These are phyloP conservation scores for Penicillium bialowiezense DNA, from an alignment of 495 filamentous ascomycete genomes.

Conservation along the genomic window DNA sequence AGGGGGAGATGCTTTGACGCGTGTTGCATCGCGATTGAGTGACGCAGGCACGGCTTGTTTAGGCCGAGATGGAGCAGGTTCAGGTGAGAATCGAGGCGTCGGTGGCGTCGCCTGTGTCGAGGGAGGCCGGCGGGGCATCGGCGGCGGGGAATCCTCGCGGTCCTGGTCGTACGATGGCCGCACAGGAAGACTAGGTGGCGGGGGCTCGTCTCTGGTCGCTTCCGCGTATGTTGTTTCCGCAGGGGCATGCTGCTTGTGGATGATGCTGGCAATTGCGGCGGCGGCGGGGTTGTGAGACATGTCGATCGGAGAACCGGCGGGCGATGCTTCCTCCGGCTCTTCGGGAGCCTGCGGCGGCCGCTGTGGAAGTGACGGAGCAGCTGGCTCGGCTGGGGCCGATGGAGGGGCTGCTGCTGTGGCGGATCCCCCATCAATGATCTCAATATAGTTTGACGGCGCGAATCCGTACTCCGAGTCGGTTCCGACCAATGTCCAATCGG, in stretches of 20 bases:
- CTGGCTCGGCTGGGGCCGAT: constrained; percentile 25
- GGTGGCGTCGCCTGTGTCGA: constrained; percentile 55
- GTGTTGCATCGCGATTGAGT: constrained; percentile 29
- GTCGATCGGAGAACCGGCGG: constrained; percentile 27
- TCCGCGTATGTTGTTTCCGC: constrained; percentile 21
- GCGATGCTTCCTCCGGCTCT: constrained; percentile 22
- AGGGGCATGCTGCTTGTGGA: constrained; percentile 52
- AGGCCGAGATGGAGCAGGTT: constrained; percentile 27
- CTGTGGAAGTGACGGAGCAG: constrained; percentile 39
- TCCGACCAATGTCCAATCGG: constrained; percentile 95
- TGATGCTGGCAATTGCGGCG: constrained; percentile 67
- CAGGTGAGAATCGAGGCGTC: constrained; percentile 50
- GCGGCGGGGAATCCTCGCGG: constrained; percentile 56
- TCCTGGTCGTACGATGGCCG: constrained; percentile 44
- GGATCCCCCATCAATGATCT: constrained; percentile 47
- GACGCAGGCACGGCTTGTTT: constrained; percentile 19
- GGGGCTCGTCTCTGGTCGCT: constrained; percentile 32
- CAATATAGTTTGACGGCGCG: constrained; percentile 96
- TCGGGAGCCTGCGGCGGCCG: constrained; percentile 29
- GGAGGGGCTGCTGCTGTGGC: constrained; percentile 20
- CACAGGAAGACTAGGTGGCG: constrained; percentile 40
- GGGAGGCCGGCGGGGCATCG: constrained; percentile 67
- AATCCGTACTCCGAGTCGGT: constrained; percentile 86
- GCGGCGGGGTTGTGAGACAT: constrained; percentile 64
- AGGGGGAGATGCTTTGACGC: constrained; percentile 56